A percentile compares a stretch with the other conserved stretches of the same genome.
Conservation (phyloP, 345 rosid species). For the Turnera subulata region DNA sequence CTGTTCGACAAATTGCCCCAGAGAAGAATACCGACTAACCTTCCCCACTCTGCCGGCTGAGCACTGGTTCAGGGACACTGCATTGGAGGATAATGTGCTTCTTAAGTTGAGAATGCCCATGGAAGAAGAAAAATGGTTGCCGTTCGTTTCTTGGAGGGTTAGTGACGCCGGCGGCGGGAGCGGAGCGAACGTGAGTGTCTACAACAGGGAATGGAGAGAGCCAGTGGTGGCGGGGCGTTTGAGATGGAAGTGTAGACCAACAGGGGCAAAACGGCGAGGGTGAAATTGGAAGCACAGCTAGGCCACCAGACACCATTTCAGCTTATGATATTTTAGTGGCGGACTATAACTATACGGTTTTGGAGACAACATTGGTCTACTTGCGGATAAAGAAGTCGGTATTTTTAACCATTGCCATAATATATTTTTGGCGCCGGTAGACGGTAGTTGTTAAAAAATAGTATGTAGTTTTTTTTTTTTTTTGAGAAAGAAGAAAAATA, state of each 20-base stretch:
- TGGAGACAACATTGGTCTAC: too few species aligned
- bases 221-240: slow-evolving; percentile 8
- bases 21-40: slow-evolving; percentile 31
- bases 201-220: slow-evolving; percentile 6
- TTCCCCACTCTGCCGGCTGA: slow-evolving; percentile 5
- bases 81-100: slow-evolving; percentile 18
- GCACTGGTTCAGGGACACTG: slow-evolving; percentile 23
- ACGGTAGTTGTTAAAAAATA: too few species aligned
- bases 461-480: too few species aligned
- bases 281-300: neutral
- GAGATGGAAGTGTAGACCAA: slow-evolving; percentile 9
- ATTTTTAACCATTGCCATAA: too few species aligned
- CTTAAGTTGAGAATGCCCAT: slow-evolving; percentile 13
- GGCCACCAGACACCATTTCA: too few species aligned
- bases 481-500: too few species aligned
- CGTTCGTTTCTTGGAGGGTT: slow-evolving; percentile 19
- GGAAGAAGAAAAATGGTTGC: slow-evolving; percentile 8
- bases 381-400: too few species aligned
- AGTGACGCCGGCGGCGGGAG: neutral
- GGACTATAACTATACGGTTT: too few species aligned
- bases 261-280: slow-evolving; percentile 15
- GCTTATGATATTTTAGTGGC: too few species aligned
- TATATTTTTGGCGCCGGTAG: too few species aligned
- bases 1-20: slow-evolving; percentile 26
- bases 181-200: neutral